Conservation (phyloP, 352 stramenopile genomes). For the Phytophthora agathidicida region DNA sequence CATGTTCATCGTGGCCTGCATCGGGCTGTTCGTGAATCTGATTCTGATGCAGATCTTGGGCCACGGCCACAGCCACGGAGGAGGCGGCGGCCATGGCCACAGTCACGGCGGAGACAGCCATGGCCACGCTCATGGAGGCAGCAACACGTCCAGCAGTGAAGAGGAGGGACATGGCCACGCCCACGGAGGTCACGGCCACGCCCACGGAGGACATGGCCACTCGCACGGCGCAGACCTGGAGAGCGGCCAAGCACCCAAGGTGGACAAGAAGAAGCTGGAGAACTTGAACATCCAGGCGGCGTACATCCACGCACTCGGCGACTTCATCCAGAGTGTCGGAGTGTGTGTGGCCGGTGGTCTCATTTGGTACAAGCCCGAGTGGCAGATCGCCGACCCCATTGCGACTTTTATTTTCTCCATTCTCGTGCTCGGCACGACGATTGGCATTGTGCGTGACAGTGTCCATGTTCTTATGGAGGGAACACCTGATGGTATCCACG, state of each 20-base stretch:
- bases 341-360: slow-evolving; percentile 95
- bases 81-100: slow-evolving; percentile 47
- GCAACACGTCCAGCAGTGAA: slow-evolving; percentile 18
- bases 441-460: slow-evolving; percentile 91
- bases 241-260: slow-evolving; percentile 29
- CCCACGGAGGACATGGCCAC: slow-evolving; percentile 35
- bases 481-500: slow-evolving; percentile 92
- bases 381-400: slow-evolving; percentile 97
- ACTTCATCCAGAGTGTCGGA: slow-evolving; percentile 97
- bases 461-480: slow-evolving; percentile 96
- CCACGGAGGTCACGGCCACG: slow-evolving; percentile 42
- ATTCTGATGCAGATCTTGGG: slow-evolving; percentile 94
- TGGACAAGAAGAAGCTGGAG: slow-evolving; percentile 55
- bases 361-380: slow-evolving; percentile 97
- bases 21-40: slow-evolving; percentile 97
- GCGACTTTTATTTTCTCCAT: slow-evolving; percentile 98
- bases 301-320: slow-evolving; percentile 97
- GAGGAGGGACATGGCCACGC: slow-evolving; percentile 29
- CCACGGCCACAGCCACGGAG: slow-evolving; percentile 72
- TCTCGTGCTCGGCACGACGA: slow-evolving; percentile 94
- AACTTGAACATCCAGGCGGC: slow-evolving; percentile 97
- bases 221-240: slow-evolving; percentile 40
- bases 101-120: slow-evolving; percentile 33
- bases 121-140: slow-evolving; percentile 37
- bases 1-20: slow-evolving; percentile 96